phyloP scores from a whole-genome alignment of 345 rosid genomes.

The Acer yangbiense region DNA sequence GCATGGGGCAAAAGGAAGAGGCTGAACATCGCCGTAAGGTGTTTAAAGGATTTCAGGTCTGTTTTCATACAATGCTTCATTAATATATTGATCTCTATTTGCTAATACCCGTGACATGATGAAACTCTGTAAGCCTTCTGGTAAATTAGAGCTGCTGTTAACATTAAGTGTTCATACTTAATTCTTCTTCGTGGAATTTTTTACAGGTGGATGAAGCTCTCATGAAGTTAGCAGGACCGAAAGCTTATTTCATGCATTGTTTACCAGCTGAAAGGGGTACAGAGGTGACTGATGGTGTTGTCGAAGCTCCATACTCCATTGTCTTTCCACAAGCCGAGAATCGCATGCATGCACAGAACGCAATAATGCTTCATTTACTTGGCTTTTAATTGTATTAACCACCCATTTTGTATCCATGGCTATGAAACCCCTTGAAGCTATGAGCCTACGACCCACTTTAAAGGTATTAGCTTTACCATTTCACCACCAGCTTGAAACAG shows the following conservation, averaged over 20 bases:
- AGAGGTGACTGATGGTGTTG: constrained; percentile 82
- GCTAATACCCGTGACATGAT: too few species aligned
- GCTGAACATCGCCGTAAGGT: constrained; percentile 77
- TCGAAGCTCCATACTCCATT: constrained; percentile 88
- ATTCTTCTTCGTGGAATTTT: not conserved
- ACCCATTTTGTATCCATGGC: not conserved
- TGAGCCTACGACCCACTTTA: not conserved
- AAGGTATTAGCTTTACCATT: not conserved
- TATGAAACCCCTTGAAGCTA: not conserved
- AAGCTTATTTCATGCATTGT: constrained; percentile 96
- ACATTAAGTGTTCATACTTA: not conserved
- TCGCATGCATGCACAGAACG: constrained; percentile 94
- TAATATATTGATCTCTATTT: not conserved
- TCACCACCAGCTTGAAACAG: not conserved
- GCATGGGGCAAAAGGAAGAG: constrained; percentile 98
- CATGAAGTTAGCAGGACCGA: constrained; percentile 83
- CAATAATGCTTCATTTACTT: constrained; percentile 77
- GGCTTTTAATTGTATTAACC: constrained; percentile 37
- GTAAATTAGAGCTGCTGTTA: not conserved
- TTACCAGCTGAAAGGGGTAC: constrained; percentile 97
- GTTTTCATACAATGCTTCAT: not conserved
- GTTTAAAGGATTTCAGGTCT: constrained; percentile 94
- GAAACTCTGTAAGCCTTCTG: too few species aligned
- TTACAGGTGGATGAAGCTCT: constrained; percentile 83
- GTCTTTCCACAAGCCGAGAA: constrained; percentile 97